Base-by-base conservation (phyloP, 164 flowering plant species). In the Buxus sempervirens region DNA sequence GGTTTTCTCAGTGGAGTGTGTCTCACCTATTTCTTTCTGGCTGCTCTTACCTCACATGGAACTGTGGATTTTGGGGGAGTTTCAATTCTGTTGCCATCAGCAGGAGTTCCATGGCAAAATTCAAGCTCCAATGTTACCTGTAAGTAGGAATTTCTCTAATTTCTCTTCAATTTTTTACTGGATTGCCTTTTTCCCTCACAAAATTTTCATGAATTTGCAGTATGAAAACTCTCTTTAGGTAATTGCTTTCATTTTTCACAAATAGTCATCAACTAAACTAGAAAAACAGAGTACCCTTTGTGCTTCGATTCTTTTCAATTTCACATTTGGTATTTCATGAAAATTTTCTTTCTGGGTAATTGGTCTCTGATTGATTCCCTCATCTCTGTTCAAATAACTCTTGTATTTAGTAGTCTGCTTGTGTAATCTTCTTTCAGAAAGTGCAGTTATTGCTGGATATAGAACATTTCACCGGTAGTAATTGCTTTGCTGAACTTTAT, bases 1-100 rank as follows among this genome's bases (percentile, higher is more conserved):
- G 96, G 97, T 60, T 92, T 95, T 67, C 81, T 95, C 5, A 83
- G 82, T 82, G 99, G 97, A 41, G 86, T 87, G 27, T 92, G 97
- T 72, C 75, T 95, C 38, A 82, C 97, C 23, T 83, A 86, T 76
- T 67, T 89, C 73, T 86, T 84, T 59, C 76, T 86, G 19, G 92
- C 92, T 74, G 80, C 79, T 64, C 79, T 88, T 24, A 85, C 90
- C 67, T 84, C 91, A 25, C 74, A 80, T 20, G 86, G 80, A 23
- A 68, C 70, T 45, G 63, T 84, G 69, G 78, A 70, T 42, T 65
- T 87, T 68, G 81, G 73, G 32, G 79, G 79, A 21, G 24, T 80
- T 66, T 63, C 88, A 4, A 69, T 79, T 73, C 71, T 82, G 2
- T 13, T 73, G 57, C 63, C 73, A 56, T 70, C 87, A 0, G 19